Base-by-base conservation (phyloP, 352 stramenopile genomes). In the Lagenidium sp. region DNA sequence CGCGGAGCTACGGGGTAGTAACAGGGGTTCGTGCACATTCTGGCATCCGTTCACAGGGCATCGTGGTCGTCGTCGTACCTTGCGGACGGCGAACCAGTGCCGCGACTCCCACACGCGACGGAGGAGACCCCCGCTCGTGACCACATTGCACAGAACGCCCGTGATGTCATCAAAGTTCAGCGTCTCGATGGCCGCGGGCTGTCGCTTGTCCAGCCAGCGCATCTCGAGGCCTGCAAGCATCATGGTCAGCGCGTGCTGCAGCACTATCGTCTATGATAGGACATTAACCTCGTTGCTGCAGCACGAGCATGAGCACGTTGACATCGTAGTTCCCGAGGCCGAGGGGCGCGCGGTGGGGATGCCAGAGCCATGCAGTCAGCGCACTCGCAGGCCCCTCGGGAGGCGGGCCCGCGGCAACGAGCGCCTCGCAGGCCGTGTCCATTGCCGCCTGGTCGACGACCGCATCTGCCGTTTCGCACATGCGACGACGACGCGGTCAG, bases 321-420 rank as follows among this genome's bases (percentile, higher is more conserved):
- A 92, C 65, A 38, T 88, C 74, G 47, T 89, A 92, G 48, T 92
- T 92, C 2, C 80, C 80, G 10, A 88, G 57, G 2, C 68, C 71
- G 7, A 92, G 53, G 15, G 74, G 60, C 26, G 74, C 58, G 45
- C 60, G 62, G 41, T 89, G 72, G n/a, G 73, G 70, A 28, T 85
- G 78, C 64, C 69, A 87, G 18, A 60, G 53, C 50, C 65, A 71
- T 8, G 48, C 53, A 34, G 29, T 47, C n/a, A 66, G 34, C n/a
- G 53, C 58, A 15, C 16, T 36, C 4, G 40, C 22, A 18, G 37
- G 11, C 21, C 16, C 26, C 10, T 50, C 40, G 11, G 38, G 23
- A 25, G 26, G 44, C 1, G 46, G 42, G 35, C 53, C 49, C 1
- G 26, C 25, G 26, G 47, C 34, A 22, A 50, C 53, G 31, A 87